Evolutionary conservation across 2,329 filamentous ascomycete genomes (phyloP).

Genomic region (Monilinia vaccinii-corymbosi): DNA sequence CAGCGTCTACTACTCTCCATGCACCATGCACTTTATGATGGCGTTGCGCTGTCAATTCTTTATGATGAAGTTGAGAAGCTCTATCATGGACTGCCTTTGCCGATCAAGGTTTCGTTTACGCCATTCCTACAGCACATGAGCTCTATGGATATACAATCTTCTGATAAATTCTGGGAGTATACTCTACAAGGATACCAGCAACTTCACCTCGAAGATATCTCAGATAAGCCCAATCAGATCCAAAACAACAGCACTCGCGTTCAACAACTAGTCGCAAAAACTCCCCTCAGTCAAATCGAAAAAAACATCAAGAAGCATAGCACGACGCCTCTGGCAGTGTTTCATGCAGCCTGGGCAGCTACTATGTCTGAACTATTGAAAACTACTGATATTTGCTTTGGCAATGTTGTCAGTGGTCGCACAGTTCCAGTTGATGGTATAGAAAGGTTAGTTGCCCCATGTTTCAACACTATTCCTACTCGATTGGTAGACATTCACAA

Average conservation of each 20-base stretch:
- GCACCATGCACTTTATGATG: conserved; percentile 86
- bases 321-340: conserved; percentile 54
- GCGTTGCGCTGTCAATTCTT: conserved; percentile 61
- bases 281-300: conserved; percentile 34
- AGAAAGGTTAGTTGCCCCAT: conserved; percentile 72
- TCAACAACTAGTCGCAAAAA: conserved; percentile 10
- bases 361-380: conserved; percentile 49
- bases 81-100: conserved; percentile 40
- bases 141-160: conserved; percentile 36
- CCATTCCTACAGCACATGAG: conserved; percentile 55
- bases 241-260: conserved; percentile 6
- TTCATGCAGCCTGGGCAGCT: conserved; percentile 66
- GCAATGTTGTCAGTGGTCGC: conserved; percentile 75
- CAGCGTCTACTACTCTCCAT: conserved; percentile 25
- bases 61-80: conserved; percentile 60
- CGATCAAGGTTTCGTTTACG: conserved; percentile 45
- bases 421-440: conserved; percentile 56
- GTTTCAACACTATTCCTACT: conserved; percentile 81
- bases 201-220: conserved; percentile 3
- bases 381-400: conserved; percentile 68
- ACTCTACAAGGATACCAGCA: conserved; percentile 45
- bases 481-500: conserved; percentile 53
- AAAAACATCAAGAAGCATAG: conserved; percentile 42
- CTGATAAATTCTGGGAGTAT: conserved; percentile 57
- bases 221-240: neutral